Evolutionary conservation across 345 rosid species (phyloP).

Genomic region (Nephelium lappaceum): DNA sequence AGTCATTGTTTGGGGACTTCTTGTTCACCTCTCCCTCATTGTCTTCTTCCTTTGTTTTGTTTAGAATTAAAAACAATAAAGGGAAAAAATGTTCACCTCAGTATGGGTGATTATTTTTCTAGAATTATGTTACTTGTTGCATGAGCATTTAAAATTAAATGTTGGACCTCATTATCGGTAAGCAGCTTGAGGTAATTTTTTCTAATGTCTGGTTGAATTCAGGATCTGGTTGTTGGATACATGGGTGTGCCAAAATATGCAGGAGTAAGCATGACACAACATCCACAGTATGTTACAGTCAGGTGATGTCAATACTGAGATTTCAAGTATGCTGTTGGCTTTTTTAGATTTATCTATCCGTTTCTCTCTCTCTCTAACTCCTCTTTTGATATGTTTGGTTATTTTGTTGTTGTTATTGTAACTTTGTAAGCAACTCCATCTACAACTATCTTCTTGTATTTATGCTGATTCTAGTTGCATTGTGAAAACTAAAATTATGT

Average conservation of each 20-base stretch:
- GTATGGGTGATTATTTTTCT: neutral
- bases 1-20: neutral
- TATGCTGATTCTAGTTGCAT: neutral
- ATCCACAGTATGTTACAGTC: constrained; percentile 91
- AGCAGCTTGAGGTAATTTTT: constrained; percentile 15
- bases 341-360: neutral
- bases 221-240: constrained; percentile 97
- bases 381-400: neutral
- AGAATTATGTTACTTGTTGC: neutral
- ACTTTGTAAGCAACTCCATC: neutral
- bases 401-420: neutral
- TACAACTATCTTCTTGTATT: neutral
- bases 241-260: constrained; percentile 97
- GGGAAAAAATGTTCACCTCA: neutral
- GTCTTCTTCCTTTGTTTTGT: neutral
- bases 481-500: neutral
- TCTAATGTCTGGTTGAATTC: constrained; percentile 17
- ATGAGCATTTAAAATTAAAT: neutral
- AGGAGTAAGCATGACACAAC: constrained; percentile 87
- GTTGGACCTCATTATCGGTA: neutral
- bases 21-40: neutral
- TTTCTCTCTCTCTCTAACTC: neutral
- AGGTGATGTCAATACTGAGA: constrained; percentile 45
- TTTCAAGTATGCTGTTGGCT: constrained; percentile 2
- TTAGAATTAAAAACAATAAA: too few relatives aligned